Conservation (phyloP, 2,329 filamentous ascomycete species). For the Pseudogymnoascus sp. region DNA sequence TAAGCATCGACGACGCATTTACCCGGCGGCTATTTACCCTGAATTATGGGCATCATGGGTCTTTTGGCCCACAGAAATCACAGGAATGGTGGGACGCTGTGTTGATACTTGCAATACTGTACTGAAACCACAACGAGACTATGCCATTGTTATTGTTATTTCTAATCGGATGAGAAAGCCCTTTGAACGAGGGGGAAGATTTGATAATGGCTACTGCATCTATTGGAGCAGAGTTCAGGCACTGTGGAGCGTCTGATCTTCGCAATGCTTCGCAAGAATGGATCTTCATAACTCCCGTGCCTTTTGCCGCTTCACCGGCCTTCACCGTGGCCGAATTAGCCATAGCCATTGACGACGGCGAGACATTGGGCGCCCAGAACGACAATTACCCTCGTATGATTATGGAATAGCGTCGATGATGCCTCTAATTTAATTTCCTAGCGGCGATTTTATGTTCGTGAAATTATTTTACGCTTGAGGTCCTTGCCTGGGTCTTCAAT, state of each 20-base stretch:
- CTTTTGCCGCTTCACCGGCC: not conserved
- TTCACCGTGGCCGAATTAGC: not conserved
- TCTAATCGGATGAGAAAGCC: not conserved
- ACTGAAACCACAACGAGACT: too few species aligned
- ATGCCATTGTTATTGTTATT: not conserved
- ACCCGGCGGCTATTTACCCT: conserved; percentile 4
- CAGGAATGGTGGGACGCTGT: not conserved
- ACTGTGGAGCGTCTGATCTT: not conserved
- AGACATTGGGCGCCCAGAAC: not conserved
- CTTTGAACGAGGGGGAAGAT: not conserved
- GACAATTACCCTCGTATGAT: not conserved
- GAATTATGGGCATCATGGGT: conserved; percentile 1
- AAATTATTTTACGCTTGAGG: not conserved
- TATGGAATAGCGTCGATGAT: not conserved
- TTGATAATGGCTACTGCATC: not conserved
- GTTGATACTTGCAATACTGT: too few species aligned
- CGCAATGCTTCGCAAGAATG: not conserved
- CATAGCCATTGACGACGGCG: not conserved
- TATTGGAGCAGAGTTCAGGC: not conserved
- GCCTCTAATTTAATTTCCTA: not conserved
- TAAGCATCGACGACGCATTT: conserved; percentile 6
- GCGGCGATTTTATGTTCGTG: not conserved
- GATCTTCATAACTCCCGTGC: not conserved
- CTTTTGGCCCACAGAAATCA: conserved; percentile 2
- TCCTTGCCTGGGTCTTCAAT: not conserved